Conservation (phyloP, 495 filamentous ascomycete genomes). For the Rostrohypoxylon terebratum region DNA sequence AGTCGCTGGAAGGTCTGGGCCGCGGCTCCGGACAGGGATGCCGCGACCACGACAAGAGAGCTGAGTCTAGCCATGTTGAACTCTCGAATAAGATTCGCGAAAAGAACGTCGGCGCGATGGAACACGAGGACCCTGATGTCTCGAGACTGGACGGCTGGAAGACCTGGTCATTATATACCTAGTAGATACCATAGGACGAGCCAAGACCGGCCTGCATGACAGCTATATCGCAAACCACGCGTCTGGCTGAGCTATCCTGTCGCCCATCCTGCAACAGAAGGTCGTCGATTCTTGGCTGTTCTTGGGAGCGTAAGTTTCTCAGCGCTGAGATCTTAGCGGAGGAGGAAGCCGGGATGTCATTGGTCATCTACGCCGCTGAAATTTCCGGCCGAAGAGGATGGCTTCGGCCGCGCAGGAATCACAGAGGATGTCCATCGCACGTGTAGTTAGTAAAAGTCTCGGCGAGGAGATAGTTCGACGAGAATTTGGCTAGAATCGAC, state of each 20-base stretch:
- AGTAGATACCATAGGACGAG: not conserved
- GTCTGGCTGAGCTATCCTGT: slow-evolving; percentile 20
- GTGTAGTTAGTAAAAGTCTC: slow-evolving; percentile 13
- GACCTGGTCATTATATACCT: slow-evolving; percentile 19
- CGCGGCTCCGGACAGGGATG: slow-evolving; percentile 50
- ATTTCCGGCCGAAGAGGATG: slow-evolving; percentile 28
- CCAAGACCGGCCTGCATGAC: not conserved
- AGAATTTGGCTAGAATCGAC: not conserved
- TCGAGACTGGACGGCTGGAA: not conserved
- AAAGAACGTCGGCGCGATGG: slow-evolving; percentile 9
- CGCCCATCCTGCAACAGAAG: slow-evolving; percentile 39
- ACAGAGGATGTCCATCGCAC: slow-evolving; percentile 27
- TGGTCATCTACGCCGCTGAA: slow-evolving; percentile 27
- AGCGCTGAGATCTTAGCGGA: slow-evolving; percentile 36
- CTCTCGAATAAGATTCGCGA: slow-evolving; percentile 4
- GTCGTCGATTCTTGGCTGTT: slow-evolving; percentile 38
- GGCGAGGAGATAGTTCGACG: not conserved
- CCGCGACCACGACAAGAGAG: slow-evolving; percentile 49
- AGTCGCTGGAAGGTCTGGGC: slow-evolving; percentile 78
- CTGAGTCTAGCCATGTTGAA: slow-evolving; percentile 45
- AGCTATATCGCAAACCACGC: slow-evolving; percentile 21
- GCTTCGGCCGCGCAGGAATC: slow-evolving; percentile 37
- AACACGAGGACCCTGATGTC: not conserved
- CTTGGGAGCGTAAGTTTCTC: slow-evolving; percentile 8
- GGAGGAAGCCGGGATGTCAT: slow-evolving; percentile 16